Evolutionary conservation across 176 grass and related monocot species (phyloP), one percentile per base, ranked within the genome.

Genomic region (Elaeis guineensis): DNA sequence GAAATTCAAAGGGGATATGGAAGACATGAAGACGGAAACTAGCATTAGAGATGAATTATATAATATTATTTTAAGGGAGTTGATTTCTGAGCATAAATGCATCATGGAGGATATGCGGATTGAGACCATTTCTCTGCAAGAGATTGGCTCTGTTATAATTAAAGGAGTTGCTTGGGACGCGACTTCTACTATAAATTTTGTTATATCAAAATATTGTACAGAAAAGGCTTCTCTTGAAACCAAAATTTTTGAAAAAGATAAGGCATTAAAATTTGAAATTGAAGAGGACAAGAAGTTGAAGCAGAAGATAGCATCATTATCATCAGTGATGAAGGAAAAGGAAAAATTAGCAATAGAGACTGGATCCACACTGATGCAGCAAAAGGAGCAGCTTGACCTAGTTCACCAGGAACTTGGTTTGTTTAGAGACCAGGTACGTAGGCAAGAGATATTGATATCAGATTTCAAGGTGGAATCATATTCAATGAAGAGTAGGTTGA

Each of bases 351-450:
- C 69, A 50, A 63, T 66, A 50, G 80, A 82, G 21, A 77, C 62
- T 49, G 57, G 57, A 22, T 97, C 87, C 9, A 78, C 75, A 57
- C 59, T 91, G 32, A 65, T 79, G 44, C 74, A 78, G 50, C 84
- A 91, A 50, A 85, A 85, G 30, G 79, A 82, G 49, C 84, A 97
- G 84, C 61, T 80, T 52, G 77, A 91, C 49, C 49, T 89, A 59
- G 77, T 72, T 60, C 56, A 73, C n/a, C 72, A 84, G 16, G 86
- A 87, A 65, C 67, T 85, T 74, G 62, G 51, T 24, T 85, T 82
- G 61, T 80, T 80, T n/a, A 80, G 67, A 73, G 84, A 89, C 62
- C 83, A 77, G 57, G 64, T 82, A 20, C 69, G 55, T 0, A 78
- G 82, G 60, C 87, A 88, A 63, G 76, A 82, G 26, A 28, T 70